Conservation (phyloP, 768 basidiomycete species). For the Hemileccinum rubropunctum region DNA sequence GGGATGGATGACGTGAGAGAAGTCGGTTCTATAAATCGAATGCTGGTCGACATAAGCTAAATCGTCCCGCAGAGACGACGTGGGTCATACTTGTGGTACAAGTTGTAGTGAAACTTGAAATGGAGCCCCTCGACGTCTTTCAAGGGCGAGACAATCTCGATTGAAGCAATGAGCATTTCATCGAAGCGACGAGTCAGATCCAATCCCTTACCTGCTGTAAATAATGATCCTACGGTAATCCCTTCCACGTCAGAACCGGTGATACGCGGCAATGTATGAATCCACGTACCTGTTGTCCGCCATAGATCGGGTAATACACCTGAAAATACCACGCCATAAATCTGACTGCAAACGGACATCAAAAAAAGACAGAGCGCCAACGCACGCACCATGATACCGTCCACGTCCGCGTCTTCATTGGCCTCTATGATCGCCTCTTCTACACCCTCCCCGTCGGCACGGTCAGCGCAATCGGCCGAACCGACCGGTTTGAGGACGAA, state of each 20-base stretch:
- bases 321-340: conserved; percentile 24
- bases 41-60: conserved; percentile 44
- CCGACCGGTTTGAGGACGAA: conserved; percentile 74
- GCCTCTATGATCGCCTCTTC: conserved; percentile 96
- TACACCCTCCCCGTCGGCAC: conserved; percentile 79
- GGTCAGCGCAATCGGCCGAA: conserved; percentile 40
- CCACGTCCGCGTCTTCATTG: conserved; percentile 79
- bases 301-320: conserved; percentile 98
- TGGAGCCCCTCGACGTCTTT: conserved; percentile 98
- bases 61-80: background rate
- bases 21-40: conserved; percentile 85
- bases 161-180: no score
- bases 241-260: conserved; percentile 1
- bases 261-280: background rate
- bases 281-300: conserved; percentile 70
- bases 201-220: conserved; percentile 77
- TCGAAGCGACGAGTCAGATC: no score
- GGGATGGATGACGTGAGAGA: conserved; percentile 55
- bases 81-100: conserved; percentile 82
- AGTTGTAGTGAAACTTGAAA: conserved; percentile 92
- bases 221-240: conserved; percentile 92
- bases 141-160: conserved; percentile 86
- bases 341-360: background rate
- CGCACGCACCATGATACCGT: conserved; percentile 95
- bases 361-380: conserved; percentile 2